phyloP scores from a whole-genome alignment of 257 asterid species.

The Fraxinus cuspidata region DNA sequence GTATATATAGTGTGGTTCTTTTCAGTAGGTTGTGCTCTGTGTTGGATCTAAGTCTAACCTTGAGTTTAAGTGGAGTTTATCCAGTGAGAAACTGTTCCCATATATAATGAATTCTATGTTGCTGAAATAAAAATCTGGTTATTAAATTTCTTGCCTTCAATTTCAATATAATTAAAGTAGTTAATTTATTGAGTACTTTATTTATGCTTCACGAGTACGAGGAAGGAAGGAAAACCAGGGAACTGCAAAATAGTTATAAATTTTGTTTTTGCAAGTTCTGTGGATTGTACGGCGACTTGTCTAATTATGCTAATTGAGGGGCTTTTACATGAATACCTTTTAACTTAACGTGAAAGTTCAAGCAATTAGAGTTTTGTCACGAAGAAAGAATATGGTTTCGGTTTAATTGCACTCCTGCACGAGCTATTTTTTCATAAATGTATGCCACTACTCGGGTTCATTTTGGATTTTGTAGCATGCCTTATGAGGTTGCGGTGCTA shows the following conservation, averaged over 20 bases:
- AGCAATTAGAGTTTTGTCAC: neutral
- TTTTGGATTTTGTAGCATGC: neutral
- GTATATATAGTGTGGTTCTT: slow-evolving; percentile 38
- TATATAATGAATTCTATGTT: neutral
- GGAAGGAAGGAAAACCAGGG: neutral
- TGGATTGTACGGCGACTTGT: neutral
- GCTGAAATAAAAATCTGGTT: neutral
- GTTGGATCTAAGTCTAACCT: neutral
- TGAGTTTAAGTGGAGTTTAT: neutral
- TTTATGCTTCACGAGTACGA: neutral
- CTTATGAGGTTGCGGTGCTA: neutral
- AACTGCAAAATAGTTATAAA: neutral
- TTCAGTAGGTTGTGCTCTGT: neutral
- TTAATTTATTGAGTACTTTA: neutral
- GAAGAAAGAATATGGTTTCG: neutral
- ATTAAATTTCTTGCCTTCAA: neutral
- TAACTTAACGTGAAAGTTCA: neutral
- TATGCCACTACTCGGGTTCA: neutral
- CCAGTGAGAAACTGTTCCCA: neutral
- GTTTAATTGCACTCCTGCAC: neutral
- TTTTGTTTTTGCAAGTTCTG: neutral
- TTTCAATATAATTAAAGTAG: neutral
- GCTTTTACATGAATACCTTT: neutral
- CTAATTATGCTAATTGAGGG: neutral
- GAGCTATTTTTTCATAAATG: neutral